phyloP scores from a whole-genome alignment of 2,329 filamentous ascomycete species.

The Trichoderma sp. region DNA sequence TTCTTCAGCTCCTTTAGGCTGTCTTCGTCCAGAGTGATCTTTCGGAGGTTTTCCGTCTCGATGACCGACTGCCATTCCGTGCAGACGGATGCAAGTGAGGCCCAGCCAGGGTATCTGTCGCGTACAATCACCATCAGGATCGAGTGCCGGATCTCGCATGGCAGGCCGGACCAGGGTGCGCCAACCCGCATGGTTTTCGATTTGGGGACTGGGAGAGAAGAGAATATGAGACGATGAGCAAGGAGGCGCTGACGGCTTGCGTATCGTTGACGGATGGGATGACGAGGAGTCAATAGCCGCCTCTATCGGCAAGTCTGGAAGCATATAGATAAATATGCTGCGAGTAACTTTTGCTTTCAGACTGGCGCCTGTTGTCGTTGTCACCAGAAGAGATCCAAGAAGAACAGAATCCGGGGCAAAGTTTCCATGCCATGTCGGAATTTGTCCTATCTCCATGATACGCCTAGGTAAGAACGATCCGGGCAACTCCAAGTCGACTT shows the following conservation, averaged over 20 bases:
- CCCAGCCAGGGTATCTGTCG: neutral
- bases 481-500: no score
- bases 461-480: no score
- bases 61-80: constrained; percentile 3
- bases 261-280: neutral
- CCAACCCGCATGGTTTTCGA: neutral
- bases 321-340: no score
- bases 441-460: no score
- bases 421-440: no score
- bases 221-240: neutral
- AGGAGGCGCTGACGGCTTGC: neutral
- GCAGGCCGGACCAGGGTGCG: neutral
- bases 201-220: neutral
- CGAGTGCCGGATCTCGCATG: neutral
- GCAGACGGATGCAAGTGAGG: neutral
- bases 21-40: neutral
- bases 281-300: neutral
- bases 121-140: neutral
- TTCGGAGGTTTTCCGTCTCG: neutral
- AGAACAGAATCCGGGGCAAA: no score
- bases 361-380: no score
- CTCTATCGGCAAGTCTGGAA: neutral
- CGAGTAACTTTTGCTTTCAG: no score
- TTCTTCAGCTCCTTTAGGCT: neutral
- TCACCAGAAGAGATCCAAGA: no score